A percentile compares a stretch with the other conserved stretches of the same genome.
These are phyloP conservation scores for Colletotrichum kahawae DNA, from an alignment of 2,329 filamentous ascomycete genomes.

Conservation along the genomic window DNA sequence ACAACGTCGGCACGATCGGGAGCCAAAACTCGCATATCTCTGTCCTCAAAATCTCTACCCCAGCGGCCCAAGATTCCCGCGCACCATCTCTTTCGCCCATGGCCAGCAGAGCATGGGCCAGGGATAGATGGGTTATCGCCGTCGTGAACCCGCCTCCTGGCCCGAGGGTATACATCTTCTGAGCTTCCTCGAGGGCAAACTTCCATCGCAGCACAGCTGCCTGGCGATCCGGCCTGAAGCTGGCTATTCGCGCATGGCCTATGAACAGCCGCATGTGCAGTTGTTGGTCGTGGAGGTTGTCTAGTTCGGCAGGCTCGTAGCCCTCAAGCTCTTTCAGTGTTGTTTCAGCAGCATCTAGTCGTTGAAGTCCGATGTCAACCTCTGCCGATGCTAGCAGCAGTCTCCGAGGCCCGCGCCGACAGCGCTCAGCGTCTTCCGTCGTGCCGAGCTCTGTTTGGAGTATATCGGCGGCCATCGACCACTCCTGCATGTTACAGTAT, in stretches of 20 bases:
- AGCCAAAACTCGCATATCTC: slow-evolving; percentile 36
- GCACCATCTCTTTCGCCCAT: slow-evolving; percentile 23
- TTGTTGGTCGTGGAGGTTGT: slow-evolving; percentile 36
- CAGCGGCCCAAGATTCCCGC: slow-evolving; percentile 26
- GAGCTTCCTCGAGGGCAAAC: slow-evolving; percentile 22
- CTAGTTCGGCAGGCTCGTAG: slow-evolving; percentile 26
- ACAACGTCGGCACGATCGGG: slow-evolving; percentile 31
- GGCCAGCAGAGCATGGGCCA: slow-evolving; percentile 31
- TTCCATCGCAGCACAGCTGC: slow-evolving; percentile 27
- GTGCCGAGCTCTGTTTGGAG: slow-evolving; percentile 27
- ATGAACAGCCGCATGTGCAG: slow-evolving; percentile 34
- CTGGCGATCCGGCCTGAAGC: not conserved
- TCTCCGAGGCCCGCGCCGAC: slow-evolving; percentile 27
- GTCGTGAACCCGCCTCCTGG: slow-evolving; percentile 27
- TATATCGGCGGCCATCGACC: slow-evolving; percentile 24
- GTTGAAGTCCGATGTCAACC: slow-evolving; percentile 26
- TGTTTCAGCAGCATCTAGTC: slow-evolving; percentile 12
- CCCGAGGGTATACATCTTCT: slow-evolving; percentile 26
- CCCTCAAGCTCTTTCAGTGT: slow-evolving; percentile 21
- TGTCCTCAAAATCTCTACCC: not conserved
- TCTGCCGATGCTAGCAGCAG: slow-evolving; percentile 30
- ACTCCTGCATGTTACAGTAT: slow-evolving; percentile 33
- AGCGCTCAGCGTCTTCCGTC: slow-evolving; percentile 15
- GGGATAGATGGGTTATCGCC: slow-evolving; percentile 31
- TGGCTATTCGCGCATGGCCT: slow-evolving; percentile 25